phyloP scores from a whole-genome alignment of 345 rosid species.

The Brassica cretica region DNA sequence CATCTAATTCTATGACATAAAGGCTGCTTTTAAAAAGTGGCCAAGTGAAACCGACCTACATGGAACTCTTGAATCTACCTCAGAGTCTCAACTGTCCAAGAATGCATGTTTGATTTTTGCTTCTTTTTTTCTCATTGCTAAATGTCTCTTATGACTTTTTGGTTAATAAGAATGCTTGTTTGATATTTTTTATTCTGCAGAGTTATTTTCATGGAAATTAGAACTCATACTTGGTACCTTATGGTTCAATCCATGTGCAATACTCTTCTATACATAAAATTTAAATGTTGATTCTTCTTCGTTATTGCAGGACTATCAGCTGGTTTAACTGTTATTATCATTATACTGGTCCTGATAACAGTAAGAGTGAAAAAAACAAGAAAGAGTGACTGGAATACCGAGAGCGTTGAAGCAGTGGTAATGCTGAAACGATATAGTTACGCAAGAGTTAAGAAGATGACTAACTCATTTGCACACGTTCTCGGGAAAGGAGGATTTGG shows the following conservation, averaged over 20 bases:
- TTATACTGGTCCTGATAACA: not conserved
- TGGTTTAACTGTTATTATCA: not conserved
- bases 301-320: not conserved
- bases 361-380: not conserved
- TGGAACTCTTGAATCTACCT: not conserved
- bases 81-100: too few relatives aligned
- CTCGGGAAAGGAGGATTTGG: not conserved
- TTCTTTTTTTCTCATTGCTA: too few relatives aligned
- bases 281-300: too few relatives aligned
- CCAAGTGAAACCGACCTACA: not conserved
- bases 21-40: not conserved
- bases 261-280: too few relatives aligned
- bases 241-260: too few relatives aligned
- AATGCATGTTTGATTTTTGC: too few relatives aligned
- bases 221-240: too few relatives aligned
- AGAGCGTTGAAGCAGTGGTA: not conserved
- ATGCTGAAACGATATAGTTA: not conserved
- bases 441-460: not conserved
- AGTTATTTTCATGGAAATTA: too few relatives aligned
- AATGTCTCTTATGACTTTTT: too few relatives aligned
- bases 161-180: too few relatives aligned
- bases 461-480: not conserved
- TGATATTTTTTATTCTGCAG: too few relatives aligned
- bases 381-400: not conserved
- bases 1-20: not conserved